These are phyloP conservation scores for Pseudogymnoascus sp. DNA, from an alignment of 2,329 filamentous ascomycete genomes.

Conservation along the genomic window DNA sequence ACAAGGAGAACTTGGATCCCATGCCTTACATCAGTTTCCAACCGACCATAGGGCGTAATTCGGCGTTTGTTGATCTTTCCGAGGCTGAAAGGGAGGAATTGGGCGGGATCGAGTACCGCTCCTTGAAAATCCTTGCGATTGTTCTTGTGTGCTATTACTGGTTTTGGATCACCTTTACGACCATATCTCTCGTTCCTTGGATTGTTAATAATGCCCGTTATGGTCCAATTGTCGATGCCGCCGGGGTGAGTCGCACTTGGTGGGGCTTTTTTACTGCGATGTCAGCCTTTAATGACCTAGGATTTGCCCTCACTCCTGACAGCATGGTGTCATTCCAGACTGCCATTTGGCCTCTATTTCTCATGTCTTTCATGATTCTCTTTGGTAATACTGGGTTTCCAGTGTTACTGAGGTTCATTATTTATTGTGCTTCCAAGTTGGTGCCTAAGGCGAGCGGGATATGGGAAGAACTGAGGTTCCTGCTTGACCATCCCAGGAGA, in stretches of 20 bases:
- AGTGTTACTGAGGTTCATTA: slow-evolving; percentile 85
- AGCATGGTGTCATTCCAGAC: slow-evolving; percentile 86
- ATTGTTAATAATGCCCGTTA: slow-evolving; percentile 59
- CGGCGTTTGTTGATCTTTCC: slow-evolving; percentile 77
- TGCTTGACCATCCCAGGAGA: slow-evolving; percentile 84
- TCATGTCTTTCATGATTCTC: slow-evolving; percentile 79
- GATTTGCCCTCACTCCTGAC: slow-evolving; percentile 82
- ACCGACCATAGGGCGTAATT: slow-evolving; percentile 87
- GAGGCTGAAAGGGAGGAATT: slow-evolving; percentile 91
- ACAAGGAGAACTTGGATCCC: slow-evolving; percentile 42
- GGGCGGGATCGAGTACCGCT: slow-evolving; percentile 91
- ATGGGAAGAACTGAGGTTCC: slow-evolving; percentile 80
- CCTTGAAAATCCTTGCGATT: slow-evolving; percentile 73
- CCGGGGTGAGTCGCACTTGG: slow-evolving; percentile 63
- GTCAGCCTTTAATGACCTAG: slow-evolving; percentile 90
- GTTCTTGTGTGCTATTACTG: slow-evolving; percentile 75
- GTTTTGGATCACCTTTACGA: slow-evolving; percentile 69
- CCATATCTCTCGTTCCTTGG: slow-evolving; percentile 71
- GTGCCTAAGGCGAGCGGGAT: slow-evolving; percentile 56
- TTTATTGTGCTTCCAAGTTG: slow-evolving; percentile 68
- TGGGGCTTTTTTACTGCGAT: slow-evolving; percentile 87
- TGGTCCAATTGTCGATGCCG: slow-evolving; percentile 51
- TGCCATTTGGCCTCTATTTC: slow-evolving; percentile 64
- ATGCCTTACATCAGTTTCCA: slow-evolving; percentile 93
- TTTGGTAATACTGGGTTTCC: slow-evolving; percentile 95